Evolutionary conservation across 352 stramenopile species (phyloP), one percentile per base, ranked within the genome.

Genomic region (Pythium aphanidermatum): DNA sequence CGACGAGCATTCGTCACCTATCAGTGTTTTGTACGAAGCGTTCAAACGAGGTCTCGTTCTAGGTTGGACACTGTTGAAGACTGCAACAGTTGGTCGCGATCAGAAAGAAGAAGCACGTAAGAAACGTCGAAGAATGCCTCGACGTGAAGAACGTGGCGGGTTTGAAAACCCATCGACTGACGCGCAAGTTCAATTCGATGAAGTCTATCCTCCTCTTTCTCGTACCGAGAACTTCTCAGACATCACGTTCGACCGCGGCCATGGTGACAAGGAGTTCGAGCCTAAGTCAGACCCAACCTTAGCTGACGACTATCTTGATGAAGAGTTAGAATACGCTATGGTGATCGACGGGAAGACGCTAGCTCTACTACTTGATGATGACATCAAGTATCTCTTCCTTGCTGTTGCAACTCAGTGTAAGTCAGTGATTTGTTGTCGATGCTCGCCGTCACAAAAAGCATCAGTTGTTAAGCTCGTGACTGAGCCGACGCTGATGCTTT

Each of bases 361-460:
- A 3, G 74, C 78, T 16, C 53, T 95, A 20, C 68, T 92, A 25
- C 60, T 95, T 25, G 81, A 92, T 45, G 76, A 93, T 58, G 83
- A 95, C 51, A 92, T 93, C 43, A 93, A 95, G 51, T 93, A 95
- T 31, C 58, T 93, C 4, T 93, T 95, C 38, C 55, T 93, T 63
- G 74, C 90, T 10, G 81, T 95, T 12, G 79, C 83, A 19, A 92
- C 78, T 1, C 76, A 93, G 51, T 95, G 83, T 54, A 95, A 95
- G 51, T 93, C 83, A 7, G 83, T 93, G 20, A 92, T 95, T 55
- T 95, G 83, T 49, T 93, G 82, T 38, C 76, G 83, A 5, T 93
- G 81, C 39, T 92, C 81, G 0, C 83, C 83, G 4, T 67, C 81
- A 20, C 83, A 95, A 47, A 95, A 95, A 58, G 83, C 83, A 3